Evolutionary conservation across 2,329 filamentous ascomycete species (phyloP).

Genomic region (Pseudomassariella vexata): DNA sequence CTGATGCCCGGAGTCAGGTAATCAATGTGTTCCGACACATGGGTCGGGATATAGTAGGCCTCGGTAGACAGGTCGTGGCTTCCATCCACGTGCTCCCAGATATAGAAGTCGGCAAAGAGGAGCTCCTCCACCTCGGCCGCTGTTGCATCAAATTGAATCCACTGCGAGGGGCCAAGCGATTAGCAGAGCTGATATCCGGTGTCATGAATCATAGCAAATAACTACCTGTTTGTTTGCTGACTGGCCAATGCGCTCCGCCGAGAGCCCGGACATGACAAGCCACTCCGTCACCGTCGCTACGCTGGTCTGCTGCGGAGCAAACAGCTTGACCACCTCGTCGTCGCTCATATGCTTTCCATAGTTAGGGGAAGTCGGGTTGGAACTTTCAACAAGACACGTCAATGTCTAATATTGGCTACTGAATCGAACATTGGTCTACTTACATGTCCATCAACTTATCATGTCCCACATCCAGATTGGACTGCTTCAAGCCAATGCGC

Average conservation of each 20-base stretch:
- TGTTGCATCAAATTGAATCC: conserved; percentile 29
- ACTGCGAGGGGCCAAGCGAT: conserved; percentile 12
- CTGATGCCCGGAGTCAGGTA: conserved; percentile 17
- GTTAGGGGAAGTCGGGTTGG: conserved; percentile 18
- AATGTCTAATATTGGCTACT: no score
- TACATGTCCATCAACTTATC: conserved; percentile 25
- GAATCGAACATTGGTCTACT: background rate
- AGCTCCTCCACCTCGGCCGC: conserved; percentile 27
- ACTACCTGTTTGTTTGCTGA: conserved; percentile 19
- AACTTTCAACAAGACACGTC: conserved; percentile 11
- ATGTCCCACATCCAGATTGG: conserved; percentile 23
- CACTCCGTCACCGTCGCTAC: conserved; percentile 24
- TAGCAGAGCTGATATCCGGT: background rate
- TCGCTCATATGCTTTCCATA: conserved; percentile 33
- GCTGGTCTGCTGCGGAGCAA: conserved; percentile 26
- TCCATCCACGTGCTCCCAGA: conserved; percentile 24
- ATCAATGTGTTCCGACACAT: conserved; percentile 18
- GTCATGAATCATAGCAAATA: background rate
- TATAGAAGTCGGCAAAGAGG: conserved; percentile 27
- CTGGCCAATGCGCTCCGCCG: conserved; percentile 13
- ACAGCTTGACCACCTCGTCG: conserved; percentile 29
- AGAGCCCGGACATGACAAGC: conserved; percentile 25
- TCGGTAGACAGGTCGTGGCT: conserved; percentile 13
- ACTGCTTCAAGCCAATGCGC: conserved; percentile 25
- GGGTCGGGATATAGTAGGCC: conserved; percentile 17